These are phyloP conservation scores for Irineochytrium annulatum DNA, from an alignment of 192 early-diverging fungal genomes.

Conservation along the genomic window DNA sequence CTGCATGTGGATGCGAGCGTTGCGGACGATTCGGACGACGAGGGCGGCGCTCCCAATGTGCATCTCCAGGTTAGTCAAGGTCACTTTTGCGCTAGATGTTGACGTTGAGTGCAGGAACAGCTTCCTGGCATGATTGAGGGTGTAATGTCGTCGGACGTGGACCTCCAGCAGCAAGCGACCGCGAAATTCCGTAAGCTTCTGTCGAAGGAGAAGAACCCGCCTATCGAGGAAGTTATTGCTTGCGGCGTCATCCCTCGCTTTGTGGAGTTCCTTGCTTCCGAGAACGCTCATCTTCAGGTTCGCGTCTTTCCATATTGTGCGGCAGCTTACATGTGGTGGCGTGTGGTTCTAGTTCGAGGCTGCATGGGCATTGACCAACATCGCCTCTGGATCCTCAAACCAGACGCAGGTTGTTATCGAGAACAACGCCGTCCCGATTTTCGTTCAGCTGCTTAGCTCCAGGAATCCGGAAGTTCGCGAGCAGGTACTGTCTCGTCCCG, in stretches of 20 bases:
- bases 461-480: conserved; percentile 85
- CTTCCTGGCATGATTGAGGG: conserved; percentile 75
- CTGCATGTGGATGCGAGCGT: conserved; percentile 51
- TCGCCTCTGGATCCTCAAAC: conserved; percentile 90
- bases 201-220: conserved; percentile 89
- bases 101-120: conserved; percentile 63
- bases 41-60: conserved; percentile 33
- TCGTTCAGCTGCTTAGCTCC: conserved; percentile 83
- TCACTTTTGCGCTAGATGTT: conserved; percentile 5
- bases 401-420: conserved; percentile 95
- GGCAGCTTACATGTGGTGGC: neutral
- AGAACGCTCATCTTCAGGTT: conserved; percentile 81
- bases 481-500: conserved; percentile 55
- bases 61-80: neutral
- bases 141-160: conserved; percentile 73
- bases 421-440: conserved; percentile 86
- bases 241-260: conserved; percentile 91
- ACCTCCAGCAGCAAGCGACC: conserved; percentile 76
- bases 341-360: conserved; percentile 80
- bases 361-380: conserved; percentile 99
- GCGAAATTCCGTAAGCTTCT: conserved; percentile 91
- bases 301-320: conserved; percentile 12
- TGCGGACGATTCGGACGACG: conserved; percentile 75
- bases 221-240: conserved; percentile 93
- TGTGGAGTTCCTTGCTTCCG: conserved; percentile 86